A percentile compares a stretch with the other conserved stretches of the same genome.
These are phyloP conservation scores for Sphagnum fallax DNA, from an alignment of 228 moss, liverwort and hornwort genomes.

Conservation along the genomic window DNA sequence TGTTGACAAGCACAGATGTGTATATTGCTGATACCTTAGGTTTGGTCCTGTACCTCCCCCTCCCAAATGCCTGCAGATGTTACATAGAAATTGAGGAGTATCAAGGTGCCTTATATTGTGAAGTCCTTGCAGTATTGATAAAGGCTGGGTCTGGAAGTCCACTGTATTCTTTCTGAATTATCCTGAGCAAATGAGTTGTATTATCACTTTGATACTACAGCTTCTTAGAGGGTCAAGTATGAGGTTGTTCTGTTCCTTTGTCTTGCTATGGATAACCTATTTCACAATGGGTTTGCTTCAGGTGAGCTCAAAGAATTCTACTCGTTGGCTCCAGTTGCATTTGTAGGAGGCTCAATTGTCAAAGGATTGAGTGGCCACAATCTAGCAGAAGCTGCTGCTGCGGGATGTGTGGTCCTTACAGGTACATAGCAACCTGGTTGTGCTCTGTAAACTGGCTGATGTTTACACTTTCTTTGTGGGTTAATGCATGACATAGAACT, in stretches of 20 bases:
- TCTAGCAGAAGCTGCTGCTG: conserved; percentile 55
- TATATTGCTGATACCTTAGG: conserved; percentile 55
- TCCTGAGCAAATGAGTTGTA: no score
- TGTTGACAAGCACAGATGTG: conserved; percentile 28
- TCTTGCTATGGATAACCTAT: no score
- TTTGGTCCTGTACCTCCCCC: conserved; percentile 5
- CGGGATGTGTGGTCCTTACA: conserved; percentile 51
- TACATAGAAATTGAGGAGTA: no score
- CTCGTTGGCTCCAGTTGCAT: conserved; percentile 40
- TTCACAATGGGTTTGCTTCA: background rate
- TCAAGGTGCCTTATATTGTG: no score
- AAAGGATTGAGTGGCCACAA: conserved; percentile 59
- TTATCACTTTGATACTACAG: no score
- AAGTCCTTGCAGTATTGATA: no score
- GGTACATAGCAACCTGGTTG: conserved; percentile 10
- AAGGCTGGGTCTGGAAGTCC: no score
- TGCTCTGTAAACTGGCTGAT: background rate
- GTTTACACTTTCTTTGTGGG: background rate
- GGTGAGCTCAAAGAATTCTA: conserved; percentile 51
- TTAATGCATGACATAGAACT: no score
- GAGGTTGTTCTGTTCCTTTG: no score
- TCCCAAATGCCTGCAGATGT: no score
- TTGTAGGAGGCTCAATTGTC: conserved; percentile 60
- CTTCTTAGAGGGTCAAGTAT: no score
- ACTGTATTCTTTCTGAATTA: no score